Evolutionary conservation across 805 yeast genomes (phyloP).

Genomic region (Pichia occidentalis): DNA sequence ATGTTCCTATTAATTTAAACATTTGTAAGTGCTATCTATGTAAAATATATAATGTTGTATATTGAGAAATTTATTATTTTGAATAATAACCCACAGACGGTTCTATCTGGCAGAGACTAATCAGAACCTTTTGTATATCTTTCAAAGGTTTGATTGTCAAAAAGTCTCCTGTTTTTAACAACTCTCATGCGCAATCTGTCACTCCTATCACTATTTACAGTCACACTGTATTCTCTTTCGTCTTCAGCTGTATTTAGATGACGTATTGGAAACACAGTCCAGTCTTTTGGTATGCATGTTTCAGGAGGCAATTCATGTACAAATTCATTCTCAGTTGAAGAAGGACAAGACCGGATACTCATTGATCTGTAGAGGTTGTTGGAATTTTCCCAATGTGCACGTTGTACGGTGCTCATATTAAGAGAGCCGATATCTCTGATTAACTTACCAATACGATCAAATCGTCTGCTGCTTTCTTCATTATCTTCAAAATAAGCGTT

Average conservation of each 20-base stretch:
- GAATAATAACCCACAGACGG: no score
- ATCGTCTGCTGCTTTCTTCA: no score
- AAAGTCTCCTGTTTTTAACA: neutral
- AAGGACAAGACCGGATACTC: no score
- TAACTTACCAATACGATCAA: no score
- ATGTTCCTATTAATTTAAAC: no score
- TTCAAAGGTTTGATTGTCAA: slow-evolving; percentile 8
- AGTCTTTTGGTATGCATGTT: slow-evolving; percentile 28
- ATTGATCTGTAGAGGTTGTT: no score
- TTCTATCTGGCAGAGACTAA: no score
- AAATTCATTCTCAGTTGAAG: slow-evolving; percentile 1
- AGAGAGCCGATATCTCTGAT: no score
- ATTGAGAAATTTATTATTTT: neutral
- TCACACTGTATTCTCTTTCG: neutral
- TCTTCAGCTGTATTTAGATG: neutral
- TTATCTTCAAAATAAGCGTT: no score
- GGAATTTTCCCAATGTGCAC: no score
- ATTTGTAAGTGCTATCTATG: slow-evolving; percentile 2
- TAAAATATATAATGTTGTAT: slow-evolving; percentile 5
- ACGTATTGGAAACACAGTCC: slow-evolving; percentile 23
- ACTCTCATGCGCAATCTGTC: slow-evolving; percentile 3
- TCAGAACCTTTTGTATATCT: no score
- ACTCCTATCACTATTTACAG: neutral
- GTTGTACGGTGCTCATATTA: no score
- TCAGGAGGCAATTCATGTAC: neutral